Base-by-base conservation (phyloP, 495 filamentous ascomycete genomes). In the Tricharina praecox region DNA sequence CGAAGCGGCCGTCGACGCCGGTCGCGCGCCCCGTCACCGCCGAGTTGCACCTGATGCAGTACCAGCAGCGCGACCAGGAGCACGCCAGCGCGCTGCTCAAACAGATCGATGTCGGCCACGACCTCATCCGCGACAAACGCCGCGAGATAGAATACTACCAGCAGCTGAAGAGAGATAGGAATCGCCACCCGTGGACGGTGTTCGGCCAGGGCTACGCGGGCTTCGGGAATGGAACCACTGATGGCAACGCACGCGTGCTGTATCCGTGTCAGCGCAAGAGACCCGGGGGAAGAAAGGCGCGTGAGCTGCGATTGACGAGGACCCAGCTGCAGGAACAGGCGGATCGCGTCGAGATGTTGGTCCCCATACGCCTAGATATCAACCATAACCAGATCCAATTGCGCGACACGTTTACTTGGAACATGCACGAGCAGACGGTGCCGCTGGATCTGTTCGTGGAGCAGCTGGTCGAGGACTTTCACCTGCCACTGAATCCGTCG, bases 351-450 rank as follows among this genome's bases (percentile, higher is more conserved):
- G 90, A 97, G 60, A 82, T 93, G 54, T 68, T 97, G 49, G 84
- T 95, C 0, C 90, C 90, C 1, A 73, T 97, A 30, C 73, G 90
- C 32, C 67, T 97, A 36, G 90, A 97, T 52, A 84, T 96, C 37
- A 92, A 97, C 54, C 85, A 79, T 73, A 87, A 95, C 49, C 92
- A 92, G 65, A 75, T 95, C 54, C 88, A 93, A 66, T 74, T 97
- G 50, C 78, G 90, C 57, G 90, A 97, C 64, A 97, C 90, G 7
- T 95, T 97, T 56, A 97, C 90, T 16, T 97, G 86, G 84, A 97
- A 96, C 62, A 75, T 97, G 43, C 84, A 94, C 60, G 90, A 97
- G 57, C 75, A 84, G 41, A 74, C 85, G 19, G 72, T 90, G 3
- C 70, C 74, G 11, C 72, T 78, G 25, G 82, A 90, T 15, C 49